These are phyloP conservation scores for Cryphonectria parasitica DNA, from an alignment of 2,329 filamentous ascomycete species.

Conservation along the genomic window DNA sequence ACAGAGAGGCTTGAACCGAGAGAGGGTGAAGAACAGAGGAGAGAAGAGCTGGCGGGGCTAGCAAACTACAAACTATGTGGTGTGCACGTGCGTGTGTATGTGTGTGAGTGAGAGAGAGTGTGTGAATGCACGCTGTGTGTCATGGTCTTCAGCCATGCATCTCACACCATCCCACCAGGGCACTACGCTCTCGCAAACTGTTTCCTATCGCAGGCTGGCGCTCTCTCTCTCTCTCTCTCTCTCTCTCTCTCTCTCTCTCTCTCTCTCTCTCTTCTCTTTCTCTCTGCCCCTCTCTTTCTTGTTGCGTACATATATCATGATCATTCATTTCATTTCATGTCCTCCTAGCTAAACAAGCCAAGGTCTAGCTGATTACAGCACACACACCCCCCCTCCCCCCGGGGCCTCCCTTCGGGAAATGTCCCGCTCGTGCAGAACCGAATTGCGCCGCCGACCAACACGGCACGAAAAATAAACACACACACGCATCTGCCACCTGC, in stretches of 20 bases:
- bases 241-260: not conserved
- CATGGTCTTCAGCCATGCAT: not conserved
- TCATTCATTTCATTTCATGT: not conserved
- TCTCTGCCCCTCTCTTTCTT: not conserved
- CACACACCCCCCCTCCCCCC: not conserved
- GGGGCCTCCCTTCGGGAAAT: not conserved
- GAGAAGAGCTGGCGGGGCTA: not conserved
- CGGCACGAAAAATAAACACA: not conserved
- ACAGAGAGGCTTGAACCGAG: not conserved
- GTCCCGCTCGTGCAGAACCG: not conserved
- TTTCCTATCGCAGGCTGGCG: not conserved
- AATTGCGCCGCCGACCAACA: not conserved
- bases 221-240: not conserved
- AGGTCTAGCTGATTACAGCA: not conserved
- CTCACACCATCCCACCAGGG: not conserved
- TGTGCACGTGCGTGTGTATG: not conserved
- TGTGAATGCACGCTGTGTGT: not conserved
- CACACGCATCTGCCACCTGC: not conserved
- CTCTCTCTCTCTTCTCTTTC: not conserved
- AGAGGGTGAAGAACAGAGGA: too few relatives aligned
- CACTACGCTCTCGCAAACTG: not conserved
- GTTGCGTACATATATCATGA: not conserved
- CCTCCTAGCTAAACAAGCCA: not conserved
- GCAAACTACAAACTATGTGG: not conserved
- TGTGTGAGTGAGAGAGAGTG: too few relatives aligned